These are phyloP conservation scores for Phytophthora hybrid DNA, from an alignment of 352 stramenopile genomes.

Conservation along the genomic window DNA sequence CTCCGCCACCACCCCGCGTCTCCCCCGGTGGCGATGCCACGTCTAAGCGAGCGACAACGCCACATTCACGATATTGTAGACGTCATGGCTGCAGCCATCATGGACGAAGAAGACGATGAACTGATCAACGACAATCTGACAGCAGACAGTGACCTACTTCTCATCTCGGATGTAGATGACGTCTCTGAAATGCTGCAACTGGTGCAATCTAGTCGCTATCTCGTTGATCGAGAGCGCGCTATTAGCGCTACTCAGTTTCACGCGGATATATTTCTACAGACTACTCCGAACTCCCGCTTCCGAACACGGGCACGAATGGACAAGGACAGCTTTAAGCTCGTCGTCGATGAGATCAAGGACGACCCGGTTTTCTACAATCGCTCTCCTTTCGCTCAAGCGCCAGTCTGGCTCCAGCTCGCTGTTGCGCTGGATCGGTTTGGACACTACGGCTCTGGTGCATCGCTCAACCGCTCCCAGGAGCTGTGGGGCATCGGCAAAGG, in stretches of 20 bases:
- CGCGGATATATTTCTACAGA: neutral
- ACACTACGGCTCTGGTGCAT: slow-evolving; percentile 10
- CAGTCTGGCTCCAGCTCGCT: slow-evolving; percentile 11
- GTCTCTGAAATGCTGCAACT: neutral
- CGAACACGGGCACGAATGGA: neutral
- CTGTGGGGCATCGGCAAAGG: neutral
- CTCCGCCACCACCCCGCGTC: too few relatives aligned
- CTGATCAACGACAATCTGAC: neutral
- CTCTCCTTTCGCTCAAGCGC: slow-evolving; percentile 5
- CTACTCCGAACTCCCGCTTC: neutral
- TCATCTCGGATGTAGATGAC: neutral
- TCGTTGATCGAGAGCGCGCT: neutral
- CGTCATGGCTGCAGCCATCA: neutral
- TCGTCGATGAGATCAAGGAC: neutral
- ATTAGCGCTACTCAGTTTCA: neutral
- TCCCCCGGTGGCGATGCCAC: neutral
- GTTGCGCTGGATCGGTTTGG: slow-evolving; percentile 14
- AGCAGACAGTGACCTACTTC: neutral
- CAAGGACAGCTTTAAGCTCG: neutral
- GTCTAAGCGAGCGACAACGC: neutral
- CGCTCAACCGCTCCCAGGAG: neutral
- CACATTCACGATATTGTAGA: neutral
- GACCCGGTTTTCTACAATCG: neutral
- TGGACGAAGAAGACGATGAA: neutral
- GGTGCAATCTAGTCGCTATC: neutral